Percentiles rank a stretch among this genome's conserved stretches.
Evolutionary conservation across 768 basidiomycete species (phyloP).

Genomic region (Asterophora lycoperdoides): DNA sequence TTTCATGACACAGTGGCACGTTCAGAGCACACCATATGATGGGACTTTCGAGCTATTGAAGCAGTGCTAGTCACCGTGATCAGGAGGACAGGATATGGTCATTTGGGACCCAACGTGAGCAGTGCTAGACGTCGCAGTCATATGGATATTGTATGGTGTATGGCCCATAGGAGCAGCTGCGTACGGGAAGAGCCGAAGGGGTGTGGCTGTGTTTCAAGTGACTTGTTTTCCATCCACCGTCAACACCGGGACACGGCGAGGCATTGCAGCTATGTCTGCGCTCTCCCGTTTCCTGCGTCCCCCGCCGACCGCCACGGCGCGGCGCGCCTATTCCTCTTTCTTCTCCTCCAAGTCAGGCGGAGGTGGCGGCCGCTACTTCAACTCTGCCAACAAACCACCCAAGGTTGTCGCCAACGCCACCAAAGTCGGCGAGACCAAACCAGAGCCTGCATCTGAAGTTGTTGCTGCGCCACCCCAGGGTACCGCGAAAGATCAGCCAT

Average conservation of each 20-base stretch:
- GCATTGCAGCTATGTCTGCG: slow-evolving; percentile 41
- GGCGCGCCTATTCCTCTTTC: slow-evolving; percentile 70
- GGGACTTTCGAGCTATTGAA: no score
- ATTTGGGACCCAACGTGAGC: not conserved
- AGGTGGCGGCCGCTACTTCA: slow-evolving; percentile 63
- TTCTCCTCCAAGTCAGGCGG: slow-evolving; percentile 72
- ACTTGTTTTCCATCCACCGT: slow-evolving; percentile 9
- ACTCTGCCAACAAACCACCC: slow-evolving; percentile 69
- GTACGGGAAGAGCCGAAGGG: slow-evolving; percentile 11
- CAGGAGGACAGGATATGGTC: no score
- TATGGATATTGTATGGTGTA: no score
- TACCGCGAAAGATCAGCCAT: no score
- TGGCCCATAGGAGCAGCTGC: no score
- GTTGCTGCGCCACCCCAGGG: not conserved
- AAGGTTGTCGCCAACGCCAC: slow-evolving; percentile 34
- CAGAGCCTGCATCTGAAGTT: slow-evolving; percentile 18
- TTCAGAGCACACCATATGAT: no score
- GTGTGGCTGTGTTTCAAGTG: slow-evolving; percentile 14
- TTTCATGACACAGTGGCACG: no score
- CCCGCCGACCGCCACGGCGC: slow-evolving; percentile 32
- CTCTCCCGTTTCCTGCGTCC: slow-evolving; percentile 46
- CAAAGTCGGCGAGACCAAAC: slow-evolving; percentile 24
- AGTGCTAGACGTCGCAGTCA: not conserved
- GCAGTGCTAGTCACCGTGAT: no score
- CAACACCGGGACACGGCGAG: slow-evolving; percentile 10